Evolutionary conservation across 2,329 filamentous ascomycete species (phyloP).

Genomic region (Corniculantispora saksenae): DNA sequence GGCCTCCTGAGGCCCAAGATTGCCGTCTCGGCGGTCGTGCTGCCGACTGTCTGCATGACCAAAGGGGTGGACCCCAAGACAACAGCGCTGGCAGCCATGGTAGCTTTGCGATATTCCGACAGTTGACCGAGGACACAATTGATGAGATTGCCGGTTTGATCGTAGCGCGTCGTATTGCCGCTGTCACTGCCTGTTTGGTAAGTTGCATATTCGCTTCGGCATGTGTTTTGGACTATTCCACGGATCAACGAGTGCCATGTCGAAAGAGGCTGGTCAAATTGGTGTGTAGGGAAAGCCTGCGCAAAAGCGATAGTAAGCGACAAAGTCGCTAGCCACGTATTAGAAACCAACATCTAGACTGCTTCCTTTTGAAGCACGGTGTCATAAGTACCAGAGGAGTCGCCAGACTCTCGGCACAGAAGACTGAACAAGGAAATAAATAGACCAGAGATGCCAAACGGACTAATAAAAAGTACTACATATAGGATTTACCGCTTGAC

Average conservation of each 20-base stretch:
- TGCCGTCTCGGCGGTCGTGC: conserved; percentile 25
- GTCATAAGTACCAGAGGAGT: not conserved
- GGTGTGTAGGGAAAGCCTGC: not conserved
- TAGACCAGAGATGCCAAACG: too few species aligned
- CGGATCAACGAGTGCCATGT: not conserved
- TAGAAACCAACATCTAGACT: not conserved
- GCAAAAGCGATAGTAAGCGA: not conserved
- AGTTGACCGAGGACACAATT: conserved; percentile 24
- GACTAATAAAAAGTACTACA: too few species aligned
- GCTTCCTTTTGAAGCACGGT: not conserved
- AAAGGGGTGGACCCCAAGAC: conserved; percentile 26
- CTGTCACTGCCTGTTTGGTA: not conserved
- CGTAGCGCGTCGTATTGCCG: not conserved
- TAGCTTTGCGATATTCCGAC: conserved; percentile 28
- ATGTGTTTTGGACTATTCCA: not conserved
- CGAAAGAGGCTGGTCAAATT: not conserved
- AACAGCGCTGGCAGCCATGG: conserved; percentile 26
- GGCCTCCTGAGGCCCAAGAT: conserved; percentile 25
- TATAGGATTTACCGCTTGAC: too few species aligned
- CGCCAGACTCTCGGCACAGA: too few species aligned
- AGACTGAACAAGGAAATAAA: too few species aligned
- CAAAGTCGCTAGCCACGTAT: not conserved
- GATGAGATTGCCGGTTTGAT: conserved; percentile 18
- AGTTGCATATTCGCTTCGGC: not conserved
- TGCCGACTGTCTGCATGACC: conserved; percentile 24